Evolutionary conservation across 345 rosid genomes (phyloP).

Genomic region (Gossypium raimondii): DNA sequence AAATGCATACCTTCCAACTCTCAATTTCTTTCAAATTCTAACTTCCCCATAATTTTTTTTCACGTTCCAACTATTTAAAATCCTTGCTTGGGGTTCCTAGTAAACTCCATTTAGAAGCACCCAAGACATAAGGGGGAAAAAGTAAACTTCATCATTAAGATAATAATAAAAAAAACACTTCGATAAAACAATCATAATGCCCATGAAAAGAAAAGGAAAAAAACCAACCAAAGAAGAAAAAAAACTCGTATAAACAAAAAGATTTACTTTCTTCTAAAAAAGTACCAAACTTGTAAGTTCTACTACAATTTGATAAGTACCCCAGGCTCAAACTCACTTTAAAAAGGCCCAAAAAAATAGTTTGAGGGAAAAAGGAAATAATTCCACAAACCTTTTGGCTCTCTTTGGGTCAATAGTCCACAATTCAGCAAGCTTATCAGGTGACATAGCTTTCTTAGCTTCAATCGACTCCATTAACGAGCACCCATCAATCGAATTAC

Average conservation of each 20-base stretch:
- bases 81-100: neutral
- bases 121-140: neutral
- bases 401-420: conserved; percentile 80
- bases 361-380: neutral
- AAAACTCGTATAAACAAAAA: neutral
- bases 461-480: conserved; percentile 60
- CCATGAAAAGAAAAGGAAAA: neutral
- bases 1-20: neutral
- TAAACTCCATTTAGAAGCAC: neutral
- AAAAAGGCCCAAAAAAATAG: neutral
- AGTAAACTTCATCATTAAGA: neutral
- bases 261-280: neutral
- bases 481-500: conserved; percentile 73
- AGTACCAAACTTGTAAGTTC: neutral
- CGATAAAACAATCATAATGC: neutral
- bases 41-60: neutral
- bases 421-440: conserved; percentile 80
- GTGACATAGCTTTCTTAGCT: conserved; percentile 94
- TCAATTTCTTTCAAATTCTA: neutral
- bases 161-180: neutral
- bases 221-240: neutral
- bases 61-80: neutral
- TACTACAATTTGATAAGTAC: neutral
- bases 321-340: neutral
- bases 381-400: conserved; percentile 64